Base-by-base conservation (phyloP, 352 stramenopile genomes). In the Phytopythium kandeliae region DNA sequence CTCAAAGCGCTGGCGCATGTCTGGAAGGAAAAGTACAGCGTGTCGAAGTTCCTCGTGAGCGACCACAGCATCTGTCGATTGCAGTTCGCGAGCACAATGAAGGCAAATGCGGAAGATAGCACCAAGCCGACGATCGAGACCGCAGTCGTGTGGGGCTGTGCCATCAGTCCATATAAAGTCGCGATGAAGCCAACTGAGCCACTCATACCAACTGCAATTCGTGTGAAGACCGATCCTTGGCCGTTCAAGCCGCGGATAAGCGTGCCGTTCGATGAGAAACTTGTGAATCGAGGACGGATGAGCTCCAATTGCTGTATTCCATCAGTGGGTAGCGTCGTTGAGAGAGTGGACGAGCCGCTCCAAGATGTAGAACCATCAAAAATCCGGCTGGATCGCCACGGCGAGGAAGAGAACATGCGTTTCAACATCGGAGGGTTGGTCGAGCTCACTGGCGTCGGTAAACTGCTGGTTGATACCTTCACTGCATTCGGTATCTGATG, bases 11-110 rank as follows among this genome's bases (percentile, higher is more conserved):
- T 43, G 21, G 31, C 13, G 21, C 30, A 43, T 5, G 30, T 21
- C 24, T 52, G 46, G 22, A 52, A 42, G 2, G 46, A 52, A 2
- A 43, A 2, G 31, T 52, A 52, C 16, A 52, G 13, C 13, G 4
- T 21, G 33, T 52, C 46, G 16, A 52, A 52, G 33, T 52, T 52
- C 22, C 3, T 38, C 19, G 34, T 19, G 26, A 52, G 46, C 1
- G 46, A 38, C 24, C 19, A 24, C 12, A 52, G 33, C 46, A 52
- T 24, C 4, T 10, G 13, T 9, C 46, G n/a, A 16, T 52, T 52
- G 33, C 15, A 52, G 24, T 52, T 7, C 1, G 33, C 46, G 16
- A 25, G 0, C 0, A 52, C 1, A 21, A 24, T 1, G 12, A 5
- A 8, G 30, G 24, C 10, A 15, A 43, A 43, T 10, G 24, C 12